phyloP scores from a whole-genome alignment of 495 filamentous ascomycete genomes.

The Parathielavia hyrcaniae region DNA sequence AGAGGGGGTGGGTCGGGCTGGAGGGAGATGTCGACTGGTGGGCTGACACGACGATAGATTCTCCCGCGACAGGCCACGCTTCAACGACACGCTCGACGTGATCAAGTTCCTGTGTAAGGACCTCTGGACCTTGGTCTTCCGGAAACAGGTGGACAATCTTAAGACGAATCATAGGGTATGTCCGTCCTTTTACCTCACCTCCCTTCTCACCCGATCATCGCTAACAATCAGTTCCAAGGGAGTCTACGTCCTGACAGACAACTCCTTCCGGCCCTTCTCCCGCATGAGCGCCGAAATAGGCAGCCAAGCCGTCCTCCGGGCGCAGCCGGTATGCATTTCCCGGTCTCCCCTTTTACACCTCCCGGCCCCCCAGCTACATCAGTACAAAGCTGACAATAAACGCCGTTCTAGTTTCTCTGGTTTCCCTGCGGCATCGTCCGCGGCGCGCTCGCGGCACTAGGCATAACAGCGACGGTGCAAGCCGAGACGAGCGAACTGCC shows the following conservation, averaged over 20 bases:
- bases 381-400: constrained; percentile 6
- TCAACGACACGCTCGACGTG: constrained; percentile 77
- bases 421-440: constrained; percentile 90
- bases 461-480: constrained; percentile 84
- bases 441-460: constrained; percentile 81
- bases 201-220: not conserved
- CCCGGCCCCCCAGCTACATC: not conserved
- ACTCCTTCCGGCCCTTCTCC: constrained; percentile 78
- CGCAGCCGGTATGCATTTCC: constrained; percentile 72
- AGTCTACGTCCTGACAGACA: constrained; percentile 93
- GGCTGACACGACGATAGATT: constrained; percentile 52
- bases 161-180: constrained; percentile 93
- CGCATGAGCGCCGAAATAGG: constrained; percentile 76
- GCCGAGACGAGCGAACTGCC: constrained; percentile 83
- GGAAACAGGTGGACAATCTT: constrained; percentile 95
- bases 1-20: not conserved
- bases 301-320: constrained; percentile 61
- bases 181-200: not conserved
- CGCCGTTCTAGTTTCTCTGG: constrained; percentile 62
- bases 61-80: constrained; percentile 77
- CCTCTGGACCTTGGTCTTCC: constrained; percentile 85
- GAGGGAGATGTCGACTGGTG: not conserved
- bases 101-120: constrained; percentile 99
- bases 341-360: constrained; percentile 5
- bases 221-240: constrained; percentile 46